Evolutionary conservation across 306 rosid genomes (phyloP).

Genomic region (Sicyos edulis): DNA sequence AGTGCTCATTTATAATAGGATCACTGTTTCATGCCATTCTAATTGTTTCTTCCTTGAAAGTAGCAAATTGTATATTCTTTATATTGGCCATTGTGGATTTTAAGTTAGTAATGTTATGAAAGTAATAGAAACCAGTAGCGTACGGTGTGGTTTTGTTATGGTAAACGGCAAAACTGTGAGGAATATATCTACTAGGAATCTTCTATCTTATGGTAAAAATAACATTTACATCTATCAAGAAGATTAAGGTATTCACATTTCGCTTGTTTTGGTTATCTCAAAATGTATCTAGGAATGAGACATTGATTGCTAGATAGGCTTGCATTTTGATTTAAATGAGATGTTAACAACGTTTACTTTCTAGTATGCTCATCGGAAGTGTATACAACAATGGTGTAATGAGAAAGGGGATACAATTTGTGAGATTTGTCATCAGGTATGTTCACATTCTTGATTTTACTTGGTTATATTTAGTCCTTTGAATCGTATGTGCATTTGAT

Average conservation of each 20-base stretch:
- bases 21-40: too few species aligned
- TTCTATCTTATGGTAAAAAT: background rate
- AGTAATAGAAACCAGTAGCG: background rate
- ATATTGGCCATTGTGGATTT: background rate
- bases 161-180: background rate
- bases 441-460: background rate
- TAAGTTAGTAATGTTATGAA: background rate
- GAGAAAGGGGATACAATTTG: constrained; percentile 96
- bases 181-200: background rate
- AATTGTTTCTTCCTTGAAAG: background rate
- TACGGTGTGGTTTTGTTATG: background rate
- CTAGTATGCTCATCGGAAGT: constrained; percentile 95
- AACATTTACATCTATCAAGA: too few species aligned
- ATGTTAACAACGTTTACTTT: constrained; percentile 21
- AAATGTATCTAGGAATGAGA: background rate
- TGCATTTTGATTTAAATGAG: constrained; percentile 12
- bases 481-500: background rate
- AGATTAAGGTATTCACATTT: background rate
- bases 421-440: constrained; percentile 95
- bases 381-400: constrained; percentile 96
- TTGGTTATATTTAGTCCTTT: background rate
- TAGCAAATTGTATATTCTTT: background rate
- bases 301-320: constrained; percentile 10
- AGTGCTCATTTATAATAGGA: too few species aligned
- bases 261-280: constrained; percentile 1